Evolutionary conservation across 2,329 filamentous ascomycete species (phyloP).

Genomic region (Cercospora nicotianae): DNA sequence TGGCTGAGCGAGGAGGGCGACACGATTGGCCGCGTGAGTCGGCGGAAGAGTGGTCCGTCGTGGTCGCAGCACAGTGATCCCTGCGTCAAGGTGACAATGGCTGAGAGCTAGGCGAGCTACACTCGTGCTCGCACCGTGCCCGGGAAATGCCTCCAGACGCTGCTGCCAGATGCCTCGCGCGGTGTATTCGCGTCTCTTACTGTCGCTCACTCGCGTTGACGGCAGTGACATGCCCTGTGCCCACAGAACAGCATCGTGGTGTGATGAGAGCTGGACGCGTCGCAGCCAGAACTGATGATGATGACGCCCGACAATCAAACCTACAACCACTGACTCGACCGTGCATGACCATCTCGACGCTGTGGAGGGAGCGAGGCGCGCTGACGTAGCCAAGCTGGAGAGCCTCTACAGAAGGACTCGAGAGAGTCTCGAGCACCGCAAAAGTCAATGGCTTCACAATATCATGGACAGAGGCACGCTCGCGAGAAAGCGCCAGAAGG

Average conservation of each 20-base stretch:
- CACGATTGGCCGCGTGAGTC: background rate
- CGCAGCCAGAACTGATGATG: background rate
- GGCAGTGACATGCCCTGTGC: background rate
- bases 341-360: slow-evolving; percentile 19
- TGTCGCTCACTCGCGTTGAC: background rate
- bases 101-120: background rate
- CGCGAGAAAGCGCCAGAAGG: slow-evolving; percentile 29
- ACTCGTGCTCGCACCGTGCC: background rate
- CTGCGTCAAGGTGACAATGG: background rate
- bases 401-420: slow-evolving; percentile 14
- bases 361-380: slow-evolving; percentile 13
- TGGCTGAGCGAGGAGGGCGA: background rate
- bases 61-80: background rate
- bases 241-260: background rate
- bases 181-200: background rate
- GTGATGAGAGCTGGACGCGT: background rate
- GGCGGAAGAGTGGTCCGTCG: background rate
- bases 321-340: slow-evolving; percentile 25
- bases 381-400: slow-evolving; percentile 22
- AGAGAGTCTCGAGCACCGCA: slow-evolving; percentile 16
- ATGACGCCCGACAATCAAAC: slow-evolving; percentile 22
- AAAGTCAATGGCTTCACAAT: slow-evolving; percentile 28
- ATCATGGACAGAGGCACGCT: slow-evolving; percentile 28
- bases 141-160: background rate
- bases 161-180: background rate